Evolutionary conservation across 352 stramenopile genomes (phyloP).

Genomic region (Globisporangium middletonii): DNA sequence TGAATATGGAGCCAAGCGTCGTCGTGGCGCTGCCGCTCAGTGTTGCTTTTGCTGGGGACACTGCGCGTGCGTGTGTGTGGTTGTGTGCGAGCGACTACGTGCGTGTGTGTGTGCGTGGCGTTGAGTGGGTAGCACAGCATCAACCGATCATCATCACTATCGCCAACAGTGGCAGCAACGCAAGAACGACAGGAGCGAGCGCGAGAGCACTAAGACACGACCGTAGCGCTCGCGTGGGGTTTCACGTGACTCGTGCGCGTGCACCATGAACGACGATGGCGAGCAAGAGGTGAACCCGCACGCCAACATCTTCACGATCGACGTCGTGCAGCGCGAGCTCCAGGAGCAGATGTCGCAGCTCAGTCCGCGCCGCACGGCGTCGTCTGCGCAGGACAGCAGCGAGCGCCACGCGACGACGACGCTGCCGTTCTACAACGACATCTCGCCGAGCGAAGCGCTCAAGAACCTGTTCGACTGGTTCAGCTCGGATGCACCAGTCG

Average conservation of each 20-base stretch:
- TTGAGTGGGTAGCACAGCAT: too few relatives aligned
- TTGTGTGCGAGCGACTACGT: too few relatives aligned
- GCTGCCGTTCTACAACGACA: conserved; percentile 50
- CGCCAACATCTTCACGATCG: conserved; percentile 28
- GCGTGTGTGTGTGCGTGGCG: too few relatives aligned
- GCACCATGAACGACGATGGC: conserved; percentile 20
- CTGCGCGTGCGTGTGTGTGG: too few relatives aligned
- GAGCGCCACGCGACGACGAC: conserved; percentile 25
- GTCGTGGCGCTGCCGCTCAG: too few relatives aligned
- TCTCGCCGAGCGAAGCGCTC: conserved; percentile 33
- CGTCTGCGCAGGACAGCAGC: conserved; percentile 1
- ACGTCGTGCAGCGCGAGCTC: conserved; percentile 16
- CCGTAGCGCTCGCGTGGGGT: too few relatives aligned
- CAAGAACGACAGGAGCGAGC: too few relatives aligned
- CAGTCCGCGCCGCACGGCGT: conserved; percentile 25
- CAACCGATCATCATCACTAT: too few relatives aligned
- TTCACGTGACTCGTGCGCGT: not conserved
- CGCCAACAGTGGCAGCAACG: too few relatives aligned
- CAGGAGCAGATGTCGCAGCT: conserved; percentile 31
- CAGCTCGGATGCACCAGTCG: not conserved
- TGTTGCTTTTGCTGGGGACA: too few relatives aligned
- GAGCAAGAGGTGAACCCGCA: conserved; percentile 18
- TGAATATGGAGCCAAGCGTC: too few relatives aligned
- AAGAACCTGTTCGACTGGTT: conserved; percentile 43
- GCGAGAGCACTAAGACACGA: too few relatives aligned